Conservation (phyloP, 805 yeast species). For the Myxozyma nipponensis region DNA sequence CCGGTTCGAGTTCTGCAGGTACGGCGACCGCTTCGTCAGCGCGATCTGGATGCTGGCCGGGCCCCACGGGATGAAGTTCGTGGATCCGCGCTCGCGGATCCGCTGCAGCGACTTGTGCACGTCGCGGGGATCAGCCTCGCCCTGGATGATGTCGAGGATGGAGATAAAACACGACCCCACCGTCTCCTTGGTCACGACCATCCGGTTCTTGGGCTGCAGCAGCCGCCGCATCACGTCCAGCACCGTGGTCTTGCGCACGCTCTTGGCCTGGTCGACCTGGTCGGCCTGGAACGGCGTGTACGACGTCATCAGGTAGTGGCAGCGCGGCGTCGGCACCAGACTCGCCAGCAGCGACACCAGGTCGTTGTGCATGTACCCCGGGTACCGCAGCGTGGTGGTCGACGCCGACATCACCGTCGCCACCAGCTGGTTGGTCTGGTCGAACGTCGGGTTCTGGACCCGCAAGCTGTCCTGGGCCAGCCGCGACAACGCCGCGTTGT, state of each 20-base stretch:
- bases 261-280: conserved; percentile 55
- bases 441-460: conserved; percentile 59
- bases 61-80: conserved; percentile 82
- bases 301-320: conserved; percentile 70
- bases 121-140: conserved; percentile 63
- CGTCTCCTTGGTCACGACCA: conserved; percentile 53
- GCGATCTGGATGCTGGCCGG: conserved; percentile 76
- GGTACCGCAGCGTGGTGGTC: conserved; percentile 85
- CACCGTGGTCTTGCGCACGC: conserved; percentile 66
- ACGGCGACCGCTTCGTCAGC: conserved; percentile 69
- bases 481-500: conserved; percentile 75
- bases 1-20: conserved; percentile 42
- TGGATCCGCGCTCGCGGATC: conserved; percentile 41
- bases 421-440: conserved; percentile 78
- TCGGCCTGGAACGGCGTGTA: conserved; percentile 76
- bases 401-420: conserved; percentile 79
- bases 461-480: conserved; percentile 63
- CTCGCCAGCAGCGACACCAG: conserved; percentile 76
- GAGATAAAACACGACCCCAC: conserved; percentile 58
- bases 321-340: conserved; percentile 77
- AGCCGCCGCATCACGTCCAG: conserved; percentile 82
- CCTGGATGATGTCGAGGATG: conserved; percentile 66
- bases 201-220: conserved; percentile 68
- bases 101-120: conserved; percentile 47
- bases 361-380: conserved; percentile 86